Evolutionary conservation across 2,329 filamentous ascomycete species (phyloP).

Genomic region (Alternaria gansuensis): DNA sequence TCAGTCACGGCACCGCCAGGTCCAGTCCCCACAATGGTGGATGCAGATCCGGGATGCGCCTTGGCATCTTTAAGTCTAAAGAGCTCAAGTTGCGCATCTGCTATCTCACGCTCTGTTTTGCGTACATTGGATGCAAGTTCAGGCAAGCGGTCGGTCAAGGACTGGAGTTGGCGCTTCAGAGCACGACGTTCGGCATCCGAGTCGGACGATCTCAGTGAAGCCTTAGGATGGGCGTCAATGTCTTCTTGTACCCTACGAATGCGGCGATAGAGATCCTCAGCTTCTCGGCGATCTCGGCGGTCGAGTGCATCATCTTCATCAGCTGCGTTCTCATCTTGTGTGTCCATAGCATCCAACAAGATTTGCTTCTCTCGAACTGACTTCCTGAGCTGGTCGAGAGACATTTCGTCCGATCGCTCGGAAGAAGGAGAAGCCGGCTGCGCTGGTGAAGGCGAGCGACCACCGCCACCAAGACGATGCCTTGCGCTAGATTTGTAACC

Average conservation of each 20-base stretch:
- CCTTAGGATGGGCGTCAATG: constrained; percentile 89
- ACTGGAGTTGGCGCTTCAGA: constrained; percentile 88
- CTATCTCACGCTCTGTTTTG: constrained; percentile 88
- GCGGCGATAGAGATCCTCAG: constrained; percentile 91
- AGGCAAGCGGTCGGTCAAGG: constrained; percentile 86
- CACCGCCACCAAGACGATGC: constrained; percentile 74
- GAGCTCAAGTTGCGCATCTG: constrained; percentile 88
- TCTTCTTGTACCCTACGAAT: constrained; percentile 93
- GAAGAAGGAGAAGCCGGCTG: constrained; percentile 60
- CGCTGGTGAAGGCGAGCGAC: constrained; percentile 81
- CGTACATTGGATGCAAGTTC: constrained; percentile 92
- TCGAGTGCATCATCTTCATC: constrained; percentile 95
- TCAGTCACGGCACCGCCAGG: constrained; percentile 91
- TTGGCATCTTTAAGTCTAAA: constrained; percentile 95
- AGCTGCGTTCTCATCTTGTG: constrained; percentile 85
- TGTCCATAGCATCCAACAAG: constrained; percentile 93
- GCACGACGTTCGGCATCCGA: constrained; percentile 87
- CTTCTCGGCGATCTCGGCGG: constrained; percentile 86
- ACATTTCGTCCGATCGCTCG: constrained; percentile 78
- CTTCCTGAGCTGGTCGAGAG: constrained; percentile 87
- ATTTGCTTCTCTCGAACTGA: constrained; percentile 94
- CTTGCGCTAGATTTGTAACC: constrained; percentile 93
- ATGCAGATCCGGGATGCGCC: constrained; percentile 81
- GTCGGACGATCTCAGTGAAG: constrained; percentile 68
- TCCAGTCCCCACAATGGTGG: constrained; percentile 87